Conservation (phyloP, 257 asterid species). For the Rubia yunnanensis region DNA sequence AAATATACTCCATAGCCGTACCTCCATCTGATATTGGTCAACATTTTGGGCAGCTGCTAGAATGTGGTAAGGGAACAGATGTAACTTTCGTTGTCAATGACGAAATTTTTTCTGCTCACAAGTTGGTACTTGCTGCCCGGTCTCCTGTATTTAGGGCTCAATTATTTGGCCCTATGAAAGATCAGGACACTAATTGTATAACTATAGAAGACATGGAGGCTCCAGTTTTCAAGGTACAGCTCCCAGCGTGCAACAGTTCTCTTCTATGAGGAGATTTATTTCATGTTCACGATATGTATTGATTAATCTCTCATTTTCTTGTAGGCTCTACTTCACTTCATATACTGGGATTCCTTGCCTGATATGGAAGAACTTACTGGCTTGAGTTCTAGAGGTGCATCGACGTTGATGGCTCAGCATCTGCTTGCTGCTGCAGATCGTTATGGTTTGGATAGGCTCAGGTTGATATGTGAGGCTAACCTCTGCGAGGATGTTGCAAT, state of each 20-base stretch:
- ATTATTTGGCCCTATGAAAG: conserved; percentile 94
- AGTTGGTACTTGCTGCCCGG: conserved; percentile 90
- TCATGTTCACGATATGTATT: not conserved
- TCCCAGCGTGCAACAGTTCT: not conserved
- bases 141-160: conserved; percentile 96
- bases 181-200: conserved; percentile 54
- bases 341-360: conserved; percentile 77
- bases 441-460: conserved; percentile 81
- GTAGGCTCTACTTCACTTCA: conserved; percentile 81
- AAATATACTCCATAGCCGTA: conserved; percentile 57
- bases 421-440: conserved; percentile 94
- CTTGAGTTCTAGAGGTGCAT: conserved; percentile 70
- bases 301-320: not conserved
- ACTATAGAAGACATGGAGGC: conserved; percentile 76
- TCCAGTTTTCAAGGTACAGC: conserved; percentile 73
- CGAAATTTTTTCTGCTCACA: conserved; percentile 71
- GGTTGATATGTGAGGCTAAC: conserved; percentile 79
- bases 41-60: conserved; percentile 79
- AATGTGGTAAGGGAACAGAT: conserved; percentile 67
- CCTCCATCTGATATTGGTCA: conserved; percentile 81
- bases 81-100: conserved; percentile 65
- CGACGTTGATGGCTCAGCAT: conserved; percentile 93
- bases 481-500: conserved; percentile 79
- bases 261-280: not conserved
- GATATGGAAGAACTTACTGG: conserved; percentile 93